Evolutionary conservation across 768 basidiomycete species (phyloP).

Genomic region (Strobilomyces dryophilus): DNA sequence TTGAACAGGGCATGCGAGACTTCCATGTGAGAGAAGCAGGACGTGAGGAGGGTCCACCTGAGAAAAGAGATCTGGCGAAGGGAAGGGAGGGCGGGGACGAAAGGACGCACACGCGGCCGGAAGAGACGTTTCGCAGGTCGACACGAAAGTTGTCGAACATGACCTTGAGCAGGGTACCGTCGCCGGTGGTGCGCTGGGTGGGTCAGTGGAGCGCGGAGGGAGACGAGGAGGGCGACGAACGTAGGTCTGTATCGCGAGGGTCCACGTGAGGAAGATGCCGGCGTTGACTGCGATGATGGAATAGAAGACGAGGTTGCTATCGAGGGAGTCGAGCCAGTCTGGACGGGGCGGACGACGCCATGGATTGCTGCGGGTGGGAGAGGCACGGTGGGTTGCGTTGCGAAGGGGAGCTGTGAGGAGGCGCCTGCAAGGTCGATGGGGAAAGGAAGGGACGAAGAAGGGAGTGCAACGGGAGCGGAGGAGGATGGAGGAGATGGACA

Average conservation of each 20-base stretch:
- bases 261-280: conserved; percentile 59
- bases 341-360: conserved; percentile 29
- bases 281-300: conserved; percentile 63
- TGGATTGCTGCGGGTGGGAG: conserved; percentile 6
- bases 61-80: not conserved
- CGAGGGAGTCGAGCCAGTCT: conserved; percentile 47
- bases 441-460: not conserved
- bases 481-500: not conserved
- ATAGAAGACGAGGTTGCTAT: conserved; percentile 51
- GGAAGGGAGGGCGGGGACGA: not conserved
- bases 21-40: conserved; percentile 66
- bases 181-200: conserved; percentile 37
- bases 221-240: conserved; percentile 27
- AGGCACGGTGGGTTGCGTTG: conserved; percentile 23
- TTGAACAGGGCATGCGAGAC: conserved; percentile 68
- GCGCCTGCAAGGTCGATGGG: not conserved
- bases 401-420: not conserved
- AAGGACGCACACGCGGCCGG: conserved; percentile 59
- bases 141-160: conserved; percentile 63
- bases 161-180: conserved; percentile 36
- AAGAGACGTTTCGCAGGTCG: conserved; percentile 54
- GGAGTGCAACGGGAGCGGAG: conserved; percentile 10
- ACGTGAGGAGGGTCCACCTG: conserved; percentile 74
- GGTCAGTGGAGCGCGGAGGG: not conserved
- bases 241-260: conserved; percentile 32